These are phyloP conservation scores for Camellia oleifera DNA, from an alignment of 179 eudicot species.

Conservation along the genomic window DNA sequence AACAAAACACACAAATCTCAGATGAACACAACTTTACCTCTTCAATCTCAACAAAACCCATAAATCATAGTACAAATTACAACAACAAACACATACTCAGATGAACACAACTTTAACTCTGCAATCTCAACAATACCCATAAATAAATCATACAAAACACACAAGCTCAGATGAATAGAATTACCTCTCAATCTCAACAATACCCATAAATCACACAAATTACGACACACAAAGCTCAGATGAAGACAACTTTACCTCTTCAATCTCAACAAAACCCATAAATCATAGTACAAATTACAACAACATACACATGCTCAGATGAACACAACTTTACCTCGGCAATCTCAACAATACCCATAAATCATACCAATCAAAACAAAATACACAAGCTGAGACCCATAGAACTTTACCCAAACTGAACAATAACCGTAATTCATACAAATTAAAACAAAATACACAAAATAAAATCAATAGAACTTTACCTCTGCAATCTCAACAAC, in stretches of 20 bases:
- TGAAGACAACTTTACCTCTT: no score
- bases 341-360: neutral
- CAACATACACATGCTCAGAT: neutral
- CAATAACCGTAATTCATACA: neutral
- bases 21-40: neutral
- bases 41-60: neutral
- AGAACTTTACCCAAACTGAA: neutral
- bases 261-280: no score
- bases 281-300: no score
- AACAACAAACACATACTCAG: constrained; percentile 8
- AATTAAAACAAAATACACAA: constrained; percentile 4
- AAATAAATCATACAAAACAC: no score
- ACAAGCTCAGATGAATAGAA: no score
- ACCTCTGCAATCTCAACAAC: constrained; percentile 92
- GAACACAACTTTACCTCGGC: neutral
- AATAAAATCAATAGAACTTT: neutral
- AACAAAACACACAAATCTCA: neutral
- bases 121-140: constrained; percentile 36
- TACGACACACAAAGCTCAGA: no score
- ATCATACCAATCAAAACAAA: neutral
- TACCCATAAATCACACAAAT: no score
- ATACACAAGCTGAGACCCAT: neutral
- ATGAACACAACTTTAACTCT: constrained; percentile 39
- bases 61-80: neutral
- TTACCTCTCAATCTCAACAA: no score